Evolutionary conservation across 805 yeast genomes (phyloP).

Genomic region (Candida patagonica): DNA sequence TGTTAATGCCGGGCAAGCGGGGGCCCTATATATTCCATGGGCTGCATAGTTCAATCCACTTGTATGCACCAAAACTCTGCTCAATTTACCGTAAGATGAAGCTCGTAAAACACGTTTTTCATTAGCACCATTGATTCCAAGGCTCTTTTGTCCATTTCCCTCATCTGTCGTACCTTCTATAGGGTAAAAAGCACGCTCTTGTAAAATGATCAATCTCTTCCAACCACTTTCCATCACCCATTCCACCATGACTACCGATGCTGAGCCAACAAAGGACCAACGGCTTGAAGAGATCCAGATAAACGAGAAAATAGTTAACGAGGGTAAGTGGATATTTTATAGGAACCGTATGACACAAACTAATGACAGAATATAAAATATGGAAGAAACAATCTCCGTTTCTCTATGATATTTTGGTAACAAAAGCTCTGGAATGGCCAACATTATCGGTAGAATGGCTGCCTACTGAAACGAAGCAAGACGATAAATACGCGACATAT

Average conservation of each 20-base stretch:
- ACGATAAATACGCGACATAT: constrained; percentile 25
- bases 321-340: constrained; percentile 11
- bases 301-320: constrained; percentile 19
- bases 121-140: too few species aligned
- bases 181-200: background rate
- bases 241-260: constrained; percentile 1
- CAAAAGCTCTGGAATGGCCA: constrained; percentile 52
- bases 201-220: background rate
- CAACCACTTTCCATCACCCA: background rate
- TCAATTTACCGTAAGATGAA: too few species aligned
- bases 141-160: too few species aligned
- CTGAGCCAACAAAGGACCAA: constrained; percentile 3
- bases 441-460: constrained; percentile 53
- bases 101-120: too few species aligned
- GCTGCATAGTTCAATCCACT: too few species aligned
- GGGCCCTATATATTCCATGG: too few species aligned
- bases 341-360: background rate
- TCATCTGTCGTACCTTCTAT: too few species aligned
- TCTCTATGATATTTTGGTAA: constrained; percentile 45
- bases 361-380: constrained; percentile 35
- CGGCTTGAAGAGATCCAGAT: constrained; percentile 14
- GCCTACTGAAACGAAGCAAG: constrained; percentile 33
- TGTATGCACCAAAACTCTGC: too few species aligned
- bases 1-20: too few species aligned
- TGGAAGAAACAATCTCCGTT: constrained; percentile 61